Percentiles rank a stretch among this genome's conserved stretches.
Conservation (phyloP, 495 filamentous ascomycete genomes). For the Penicillium nucicola region DNA sequence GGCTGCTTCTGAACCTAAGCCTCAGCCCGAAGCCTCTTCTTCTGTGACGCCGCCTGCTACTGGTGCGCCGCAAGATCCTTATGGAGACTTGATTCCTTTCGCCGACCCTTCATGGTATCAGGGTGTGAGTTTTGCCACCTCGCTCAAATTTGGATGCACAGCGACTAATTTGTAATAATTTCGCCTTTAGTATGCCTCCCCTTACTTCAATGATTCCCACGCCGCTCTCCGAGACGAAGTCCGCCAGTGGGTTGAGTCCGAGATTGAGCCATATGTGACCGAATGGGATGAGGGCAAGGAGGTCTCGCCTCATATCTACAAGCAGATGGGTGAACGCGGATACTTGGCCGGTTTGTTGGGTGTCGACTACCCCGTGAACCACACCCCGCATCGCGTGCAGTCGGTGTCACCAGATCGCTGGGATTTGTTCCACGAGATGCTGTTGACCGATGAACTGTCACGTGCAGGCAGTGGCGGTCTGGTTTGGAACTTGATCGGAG, state of each 20-base stretch:
- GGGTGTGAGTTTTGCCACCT: conserved; percentile 61
- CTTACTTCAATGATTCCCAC: conserved; percentile 93
- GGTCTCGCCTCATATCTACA: conserved; percentile 85
- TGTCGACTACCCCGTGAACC: conserved; percentile 69
- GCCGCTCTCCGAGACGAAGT: conserved; percentile 85
- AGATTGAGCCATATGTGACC: conserved; percentile 86
- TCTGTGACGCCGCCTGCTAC: conserved; percentile 35
- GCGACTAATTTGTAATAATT: conserved; percentile 10
- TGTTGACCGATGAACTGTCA: conserved; percentile 90
- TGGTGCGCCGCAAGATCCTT: conserved; percentile 72
- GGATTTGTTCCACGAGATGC: conserved; percentile 97
- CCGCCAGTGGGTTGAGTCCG: conserved; percentile 84
- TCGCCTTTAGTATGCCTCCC: conserved; percentile 74
- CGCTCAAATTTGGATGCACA: not conserved
- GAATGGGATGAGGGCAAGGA: conserved; percentile 96
- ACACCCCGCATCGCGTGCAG: conserved; percentile 65
- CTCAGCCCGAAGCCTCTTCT: conserved; percentile 36
- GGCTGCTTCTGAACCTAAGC: conserved; percentile 49
- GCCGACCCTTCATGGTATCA: conserved; percentile 96
- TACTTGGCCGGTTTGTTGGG: conserved; percentile 90
- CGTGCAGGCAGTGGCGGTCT: conserved; percentile 86
- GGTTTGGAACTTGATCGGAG: conserved; percentile 97
- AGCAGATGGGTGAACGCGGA: conserved; percentile 88
- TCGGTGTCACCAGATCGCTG: conserved; percentile 83
- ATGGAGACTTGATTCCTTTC: conserved; percentile 83